Conservation (phyloP, 768 basidiomycete genomes). For the Serendipita sp. region DNA sequence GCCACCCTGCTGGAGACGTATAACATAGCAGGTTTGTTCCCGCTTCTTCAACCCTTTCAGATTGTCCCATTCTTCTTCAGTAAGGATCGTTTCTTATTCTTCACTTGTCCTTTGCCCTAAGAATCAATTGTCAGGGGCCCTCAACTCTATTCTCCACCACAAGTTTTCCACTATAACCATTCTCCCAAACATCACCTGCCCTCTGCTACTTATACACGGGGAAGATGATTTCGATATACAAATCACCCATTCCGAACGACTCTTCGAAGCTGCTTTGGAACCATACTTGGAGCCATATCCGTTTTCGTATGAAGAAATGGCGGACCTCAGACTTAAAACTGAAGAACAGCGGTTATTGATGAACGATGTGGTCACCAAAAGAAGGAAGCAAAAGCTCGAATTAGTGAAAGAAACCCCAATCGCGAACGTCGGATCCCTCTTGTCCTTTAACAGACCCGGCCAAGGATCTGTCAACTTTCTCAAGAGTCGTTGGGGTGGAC, state of each 20-base stretch:
- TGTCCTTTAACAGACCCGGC: constrained; percentile 24
- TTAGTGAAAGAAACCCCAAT: constrained; percentile 29
- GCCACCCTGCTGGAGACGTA: constrained; percentile 49
- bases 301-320: constrained; percentile 28
- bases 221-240: constrained; percentile 61
- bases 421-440: neutral
- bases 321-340: neutral
- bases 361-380: constrained; percentile 23
- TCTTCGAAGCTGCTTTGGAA: constrained; percentile 54
- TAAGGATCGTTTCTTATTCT: constrained; percentile 24
- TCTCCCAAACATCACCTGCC: constrained; percentile 45
- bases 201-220: constrained; percentile 59
- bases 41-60: constrained; percentile 53
- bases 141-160: constrained; percentile 37
- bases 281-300: constrained; percentile 39
- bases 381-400: constrained; percentile 26
- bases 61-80: constrained; percentile 44
- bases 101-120: constrained; percentile 1
- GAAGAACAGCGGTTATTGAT: neutral
- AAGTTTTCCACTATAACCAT: constrained; percentile 47
- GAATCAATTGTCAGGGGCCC: constrained; percentile 25
- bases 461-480: constrained; percentile 35
- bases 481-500: constrained; percentile 40
- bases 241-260: constrained; percentile 42
- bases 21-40: constrained; percentile 44